Conservation (phyloP, 345 rosid species). For the Garcia nutans region DNA sequence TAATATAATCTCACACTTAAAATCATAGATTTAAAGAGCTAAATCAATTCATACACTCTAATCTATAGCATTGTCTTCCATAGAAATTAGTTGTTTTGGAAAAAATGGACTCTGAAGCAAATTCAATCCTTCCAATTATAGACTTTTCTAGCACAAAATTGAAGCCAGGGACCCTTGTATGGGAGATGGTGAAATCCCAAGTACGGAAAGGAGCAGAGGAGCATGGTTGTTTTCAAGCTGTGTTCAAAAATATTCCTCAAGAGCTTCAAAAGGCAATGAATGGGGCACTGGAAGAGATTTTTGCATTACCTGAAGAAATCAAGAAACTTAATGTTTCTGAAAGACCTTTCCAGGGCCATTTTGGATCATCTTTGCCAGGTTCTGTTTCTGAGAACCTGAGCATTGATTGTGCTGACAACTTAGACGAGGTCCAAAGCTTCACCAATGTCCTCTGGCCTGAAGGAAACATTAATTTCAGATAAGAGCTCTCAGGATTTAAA, state of each 20-base stretch:
- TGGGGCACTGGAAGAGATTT: slow-evolving; percentile 24
- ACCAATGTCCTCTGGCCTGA: slow-evolving; percentile 38
- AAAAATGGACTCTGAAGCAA: slow-evolving; percentile 31
- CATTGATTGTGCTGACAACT: slow-evolving; percentile 21
- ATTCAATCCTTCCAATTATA: slow-evolving; percentile 21
- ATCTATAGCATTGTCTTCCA: no score
- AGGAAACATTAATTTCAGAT: slow-evolving; percentile 37
- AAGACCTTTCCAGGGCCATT: slow-evolving; percentile 39
- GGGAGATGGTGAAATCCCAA: slow-evolving; percentile 21
- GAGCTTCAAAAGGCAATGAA: slow-evolving; percentile 15
- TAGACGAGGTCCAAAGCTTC: slow-evolving; percentile 12
- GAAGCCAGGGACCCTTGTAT: slow-evolving; percentile 24
- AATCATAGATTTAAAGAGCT: no score
- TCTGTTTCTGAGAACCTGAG: slow-evolving; percentile 38
- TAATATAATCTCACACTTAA: no score
- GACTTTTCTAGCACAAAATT: slow-evolving; percentile 28
- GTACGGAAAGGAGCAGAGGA: slow-evolving; percentile 32
- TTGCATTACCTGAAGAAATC: slow-evolving; percentile 31
- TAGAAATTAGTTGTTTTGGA: background rate
- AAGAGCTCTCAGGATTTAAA: no score
- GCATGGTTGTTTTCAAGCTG: slow-evolving; percentile 37
- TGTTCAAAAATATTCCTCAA: slow-evolving; percentile 21
- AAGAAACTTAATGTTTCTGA: slow-evolving; percentile 25
- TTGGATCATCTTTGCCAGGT: slow-evolving; percentile 17
- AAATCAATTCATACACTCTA: no score